phyloP scores from a whole-genome alignment of 306 rosid species.

The Benincasa hispida region DNA sequence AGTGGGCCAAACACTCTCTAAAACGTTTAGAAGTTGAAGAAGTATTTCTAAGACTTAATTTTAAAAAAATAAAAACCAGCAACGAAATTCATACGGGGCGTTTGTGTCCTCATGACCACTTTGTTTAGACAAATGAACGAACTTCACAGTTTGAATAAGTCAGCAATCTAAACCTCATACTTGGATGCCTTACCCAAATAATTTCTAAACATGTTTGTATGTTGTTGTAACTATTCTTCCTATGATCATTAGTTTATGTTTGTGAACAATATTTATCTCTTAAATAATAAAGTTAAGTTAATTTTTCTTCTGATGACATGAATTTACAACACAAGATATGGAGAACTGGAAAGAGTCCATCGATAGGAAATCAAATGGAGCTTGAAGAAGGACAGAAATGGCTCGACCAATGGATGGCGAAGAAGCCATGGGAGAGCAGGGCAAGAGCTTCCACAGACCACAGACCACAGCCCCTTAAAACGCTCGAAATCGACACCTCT shows the following conservation, averaged over 20 bases:
- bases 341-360: slow-evolving; percentile 59
- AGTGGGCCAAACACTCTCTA: too few relatives aligned
- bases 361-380: slow-evolving; percentile 72
- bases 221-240: not conserved
- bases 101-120: too few relatives aligned
- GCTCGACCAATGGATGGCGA: slow-evolving; percentile 72
- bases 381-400: slow-evolving; percentile 70
- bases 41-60: too few relatives aligned
- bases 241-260: not conserved
- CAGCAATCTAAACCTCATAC: too few relatives aligned
- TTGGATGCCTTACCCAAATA: too few relatives aligned
- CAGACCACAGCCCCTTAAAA: slow-evolving; percentile 55
- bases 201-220: too few relatives aligned
- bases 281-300: not conserved
- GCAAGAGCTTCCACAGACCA: slow-evolving; percentile 85
- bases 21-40: too few relatives aligned
- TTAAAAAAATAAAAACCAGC: too few relatives aligned
- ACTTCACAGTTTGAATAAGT: too few relatives aligned
- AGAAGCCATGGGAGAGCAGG: slow-evolving; percentile 77
- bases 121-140: too few relatives aligned
- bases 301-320: not conserved
- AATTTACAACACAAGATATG: slow-evolving; percentile 28
- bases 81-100: too few relatives aligned
- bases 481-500: slow-evolving; percentile 78
- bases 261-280: not conserved